Evolutionary conservation across 345 rosid species (phyloP), one percentile per base, ranked within the genome.

Genomic region (Ailanthus altissimus): DNA sequence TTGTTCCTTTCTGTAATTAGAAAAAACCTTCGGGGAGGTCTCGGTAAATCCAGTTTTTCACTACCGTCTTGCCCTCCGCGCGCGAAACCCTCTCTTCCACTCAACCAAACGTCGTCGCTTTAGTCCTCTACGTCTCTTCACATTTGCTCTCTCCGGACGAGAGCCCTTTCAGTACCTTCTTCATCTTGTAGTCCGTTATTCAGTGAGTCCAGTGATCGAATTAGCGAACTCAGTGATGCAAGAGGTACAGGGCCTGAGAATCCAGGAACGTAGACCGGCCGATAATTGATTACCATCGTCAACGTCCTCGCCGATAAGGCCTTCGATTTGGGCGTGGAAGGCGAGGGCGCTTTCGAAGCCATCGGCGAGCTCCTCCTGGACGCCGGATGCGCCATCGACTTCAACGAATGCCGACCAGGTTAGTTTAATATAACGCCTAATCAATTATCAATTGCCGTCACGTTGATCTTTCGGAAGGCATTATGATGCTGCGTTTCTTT

Each of bases 261-360:
- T 86, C 47, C 85, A 84, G 84, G 97, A 32, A 90, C 65, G 94
- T 96, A 64, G 98, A 96, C 83, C 90, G 92, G 78, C 99, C 99
- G 10, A 93, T 96, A 75, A 82, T 93, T 74, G 98, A 93, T 32
- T 93, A 93, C 91, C 1, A 92, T 96, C 86, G 85, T 93, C 84
- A 96, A 93, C 76, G 98, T 96, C 81, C 98, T 96, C 76, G 99
- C 98, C 59, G 98, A 93, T 77, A 97, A 93, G 63, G 99, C 93
- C 83, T 93, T 96, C 87, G 98, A 96, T 78, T 93, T 92, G 83
- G 99, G 98, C 65, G 91, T 86, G 62, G 94, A 91, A 56, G 99
- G 99, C 6, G 95, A 90, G 20, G 99, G 99, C 76, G 94, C 91
- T 58, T 88, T 89, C 59, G 94, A 96, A 32, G 93, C 99, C 79